These are phyloP conservation scores for Daldinia loculata DNA, from an alignment of 495 filamentous ascomycete species.

Conservation along the genomic window DNA sequence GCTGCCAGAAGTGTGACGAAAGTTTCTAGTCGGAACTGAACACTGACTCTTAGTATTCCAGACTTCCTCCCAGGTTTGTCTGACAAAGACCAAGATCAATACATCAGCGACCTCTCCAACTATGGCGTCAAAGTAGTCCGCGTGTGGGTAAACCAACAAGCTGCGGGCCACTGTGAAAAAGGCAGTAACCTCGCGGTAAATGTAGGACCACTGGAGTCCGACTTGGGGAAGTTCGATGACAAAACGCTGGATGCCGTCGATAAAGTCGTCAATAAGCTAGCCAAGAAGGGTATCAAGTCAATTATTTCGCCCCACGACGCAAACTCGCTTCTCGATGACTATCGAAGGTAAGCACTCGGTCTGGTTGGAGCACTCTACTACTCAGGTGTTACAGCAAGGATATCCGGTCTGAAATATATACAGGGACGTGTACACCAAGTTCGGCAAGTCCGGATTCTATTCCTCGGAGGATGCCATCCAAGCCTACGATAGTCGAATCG, in stretches of 20 bases:
- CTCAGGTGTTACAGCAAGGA: not conserved
- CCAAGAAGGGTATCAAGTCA: conserved; percentile 49
- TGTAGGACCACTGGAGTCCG: conserved; percentile 40
- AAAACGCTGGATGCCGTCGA: conserved; percentile 48
- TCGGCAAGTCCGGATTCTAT: conserved; percentile 46
- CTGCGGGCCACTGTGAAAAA: conserved; percentile 29
- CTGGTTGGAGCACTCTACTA: too few relatives aligned
- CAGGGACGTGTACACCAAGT: conserved; percentile 46
- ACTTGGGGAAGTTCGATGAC: conserved; percentile 46
- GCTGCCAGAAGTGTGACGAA: not conserved
- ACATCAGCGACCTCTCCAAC: conserved; percentile 44
- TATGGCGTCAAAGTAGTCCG: conserved; percentile 50
- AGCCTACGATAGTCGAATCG: conserved; percentile 48
- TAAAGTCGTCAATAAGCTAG: conserved; percentile 43
- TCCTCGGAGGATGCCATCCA: conserved; percentile 39
- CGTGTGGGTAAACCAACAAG: conserved; percentile 46
- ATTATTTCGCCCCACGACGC: conserved; percentile 55
- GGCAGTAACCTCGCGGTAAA: conserved; percentile 43
- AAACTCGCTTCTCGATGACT: conserved; percentile 44
- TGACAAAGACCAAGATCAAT: conserved; percentile 46
- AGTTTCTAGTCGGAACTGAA: not conserved
- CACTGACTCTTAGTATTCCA: not conserved
- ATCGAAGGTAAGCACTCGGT: conserved; percentile 29
- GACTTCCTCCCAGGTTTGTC: conserved; percentile 48
- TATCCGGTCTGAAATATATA: not conserved